Evolutionary conservation across 2,329 filamentous ascomycete species (phyloP).

Genomic region (Acrodontium crateriforme): DNA sequence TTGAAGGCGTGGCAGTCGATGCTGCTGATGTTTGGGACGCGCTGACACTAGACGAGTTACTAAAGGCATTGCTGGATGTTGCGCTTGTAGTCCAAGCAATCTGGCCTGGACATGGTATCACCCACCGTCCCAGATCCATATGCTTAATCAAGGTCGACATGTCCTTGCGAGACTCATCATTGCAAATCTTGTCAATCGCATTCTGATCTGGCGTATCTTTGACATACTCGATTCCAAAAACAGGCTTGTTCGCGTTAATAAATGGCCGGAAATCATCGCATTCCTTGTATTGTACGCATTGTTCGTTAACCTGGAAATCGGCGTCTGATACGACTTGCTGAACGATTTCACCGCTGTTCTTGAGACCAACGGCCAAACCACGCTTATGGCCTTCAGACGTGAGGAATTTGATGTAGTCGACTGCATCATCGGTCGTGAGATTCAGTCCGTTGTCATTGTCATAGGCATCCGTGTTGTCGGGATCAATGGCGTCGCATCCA

Average conservation of each 20-base stretch:
- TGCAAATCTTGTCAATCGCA: background rate
- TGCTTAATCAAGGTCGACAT: background rate
- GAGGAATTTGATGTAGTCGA: slow-evolving; percentile 48
- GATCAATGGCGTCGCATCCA: slow-evolving; percentile 26
- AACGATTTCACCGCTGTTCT: slow-evolving; percentile 53
- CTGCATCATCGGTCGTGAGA: slow-evolving; percentile 20
- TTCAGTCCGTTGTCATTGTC: slow-evolving; percentile 5
- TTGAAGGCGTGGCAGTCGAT: background rate
- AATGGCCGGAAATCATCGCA: slow-evolving; percentile 46
- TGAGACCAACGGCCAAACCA: slow-evolving; percentile 51
- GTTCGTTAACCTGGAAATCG: slow-evolving; percentile 57
- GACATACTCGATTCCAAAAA: slow-evolving; percentile 63
- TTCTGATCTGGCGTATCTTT: slow-evolving; percentile 14
- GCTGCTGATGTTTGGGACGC: background rate
- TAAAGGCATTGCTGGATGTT: too few relatives aligned
- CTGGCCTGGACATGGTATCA: background rate
- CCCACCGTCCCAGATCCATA: background rate
- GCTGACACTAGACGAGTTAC: background rate
- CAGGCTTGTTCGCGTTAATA: slow-evolving; percentile 47
- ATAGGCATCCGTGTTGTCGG: slow-evolving; percentile 18
- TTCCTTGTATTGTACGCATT: slow-evolving; percentile 49
- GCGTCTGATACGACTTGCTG: slow-evolving; percentile 35
- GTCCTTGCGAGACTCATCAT: background rate
- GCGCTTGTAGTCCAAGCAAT: too few relatives aligned
- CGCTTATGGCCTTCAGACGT: slow-evolving; percentile 38